Base-by-base conservation (phyloP, 352 stramenopile species). In the Pythium rishiriense region DNA sequence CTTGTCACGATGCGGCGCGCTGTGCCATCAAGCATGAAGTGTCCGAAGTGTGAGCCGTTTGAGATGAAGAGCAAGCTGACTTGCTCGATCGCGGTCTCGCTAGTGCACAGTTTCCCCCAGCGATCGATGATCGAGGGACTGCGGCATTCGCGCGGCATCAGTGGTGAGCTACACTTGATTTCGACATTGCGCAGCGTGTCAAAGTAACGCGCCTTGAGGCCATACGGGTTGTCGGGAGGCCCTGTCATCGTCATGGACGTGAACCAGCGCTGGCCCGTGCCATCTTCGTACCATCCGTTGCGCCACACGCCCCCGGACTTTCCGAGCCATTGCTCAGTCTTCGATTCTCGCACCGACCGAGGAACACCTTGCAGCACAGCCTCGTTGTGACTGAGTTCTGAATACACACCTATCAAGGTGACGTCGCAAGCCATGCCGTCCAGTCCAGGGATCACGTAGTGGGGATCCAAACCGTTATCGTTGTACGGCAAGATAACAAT, bases 281-380 rank as follows among this genome's bases (percentile, higher is more conserved):
- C 1, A n/a, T 58, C 62, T 12, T 64, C 58, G 51, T 68, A 73
- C 66, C 72, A 75, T 0, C 65, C 69, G 43, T 79, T 74, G 14
- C 57, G 47, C 72, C 72, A 75, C 25, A 28, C 21, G 6, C 71
- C 71, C n/a, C 58, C 61, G 12, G 59, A 51, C 17, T 42, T 55
- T 3, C 45, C 6, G 0, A 78, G 56, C 59, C 56, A 73, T 21
- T 70, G 57, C 0, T 35, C 56, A 0, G 68, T 78, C 43, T 62
- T 64, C 1, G 19, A 1, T 25, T 69, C 59, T 4, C 59, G 62
- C 10, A 68, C 9, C 3, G 21, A 15, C 24, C 61, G 37, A 28
- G 65, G 21, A 1, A 66, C 46, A 0, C 43, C 68, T 9, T 41
- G 43, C 1, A 67, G n/a, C 1, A 54, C 1, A 2, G 12, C 43